Conservation (phyloP, 257 asterid species). For the Phtheirospermum japonicum region DNA sequence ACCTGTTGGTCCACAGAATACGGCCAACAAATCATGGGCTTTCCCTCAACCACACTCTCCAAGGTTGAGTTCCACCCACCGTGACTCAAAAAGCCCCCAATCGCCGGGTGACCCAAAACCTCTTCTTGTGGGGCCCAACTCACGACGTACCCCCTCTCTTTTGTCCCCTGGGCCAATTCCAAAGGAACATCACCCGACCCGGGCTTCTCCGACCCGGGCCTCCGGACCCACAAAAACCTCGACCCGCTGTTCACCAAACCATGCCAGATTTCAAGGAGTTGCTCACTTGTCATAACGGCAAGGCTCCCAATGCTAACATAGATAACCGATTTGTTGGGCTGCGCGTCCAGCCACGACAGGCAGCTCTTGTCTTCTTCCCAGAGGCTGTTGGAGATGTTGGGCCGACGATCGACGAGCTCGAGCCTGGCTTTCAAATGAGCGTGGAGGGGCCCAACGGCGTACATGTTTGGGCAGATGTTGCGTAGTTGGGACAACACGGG, state of each 20-base stretch:
- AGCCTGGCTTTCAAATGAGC: conserved; percentile 38
- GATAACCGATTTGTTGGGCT: conserved; percentile 42
- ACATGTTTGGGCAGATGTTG: conserved; percentile 42
- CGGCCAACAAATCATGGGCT: conserved; percentile 57
- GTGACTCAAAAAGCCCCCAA: conserved; percentile 44
- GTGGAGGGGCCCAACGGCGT: conserved; percentile 68
- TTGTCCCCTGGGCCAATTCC: conserved; percentile 30
- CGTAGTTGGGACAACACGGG: conserved; percentile 42
- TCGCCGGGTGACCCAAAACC: conserved; percentile 37
- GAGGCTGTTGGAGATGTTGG: conserved; percentile 28
- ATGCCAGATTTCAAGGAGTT: conserved; percentile 49
- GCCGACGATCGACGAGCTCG: not conserved
- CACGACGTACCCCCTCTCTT: conserved; percentile 39
- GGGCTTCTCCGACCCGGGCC: conserved; percentile 42
- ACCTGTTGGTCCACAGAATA: conserved; percentile 40
- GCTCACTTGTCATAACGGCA: conserved; percentile 26
- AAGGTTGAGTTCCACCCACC: conserved; percentile 52
- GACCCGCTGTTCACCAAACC: conserved; percentile 59
- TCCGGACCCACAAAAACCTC: conserved; percentile 51
- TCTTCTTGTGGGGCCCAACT: conserved; percentile 48
- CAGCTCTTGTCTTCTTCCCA: conserved; percentile 56
- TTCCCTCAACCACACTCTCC: conserved; percentile 40
- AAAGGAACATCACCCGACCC: conserved; percentile 21
- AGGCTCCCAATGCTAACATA: conserved; percentile 66
- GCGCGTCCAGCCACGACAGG: conserved; percentile 55